Evolutionary conservation across 2,329 filamentous ascomycete genomes (phyloP).

Genomic region (Colletotrichum paranaense): DNA sequence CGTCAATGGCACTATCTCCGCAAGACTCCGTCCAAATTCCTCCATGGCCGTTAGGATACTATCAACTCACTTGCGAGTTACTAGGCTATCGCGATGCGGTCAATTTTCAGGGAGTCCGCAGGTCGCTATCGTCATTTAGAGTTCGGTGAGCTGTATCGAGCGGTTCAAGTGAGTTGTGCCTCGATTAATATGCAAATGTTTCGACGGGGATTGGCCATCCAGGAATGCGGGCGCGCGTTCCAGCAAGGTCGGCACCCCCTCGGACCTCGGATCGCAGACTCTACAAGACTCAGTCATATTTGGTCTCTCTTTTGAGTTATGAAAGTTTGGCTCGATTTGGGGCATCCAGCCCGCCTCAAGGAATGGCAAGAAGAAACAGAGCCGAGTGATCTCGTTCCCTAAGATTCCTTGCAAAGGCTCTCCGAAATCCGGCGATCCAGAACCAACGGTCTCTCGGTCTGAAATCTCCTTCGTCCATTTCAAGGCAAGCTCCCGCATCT

Average conservation of each 20-base stretch:
- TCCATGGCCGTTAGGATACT: not conserved
- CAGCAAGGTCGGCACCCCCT: slow-evolving; percentile 2
- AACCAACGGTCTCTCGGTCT: not conserved
- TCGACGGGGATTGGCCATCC: slow-evolving; percentile 24
- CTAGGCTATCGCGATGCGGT: not conserved
- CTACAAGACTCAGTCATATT: not conserved
- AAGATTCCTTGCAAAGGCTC: not conserved
- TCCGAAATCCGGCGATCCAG: not conserved
- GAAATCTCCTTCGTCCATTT: not conserved
- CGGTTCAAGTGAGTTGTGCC: slow-evolving; percentile 15
- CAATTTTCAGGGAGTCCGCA: not conserved
- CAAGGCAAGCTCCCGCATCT: slow-evolving; percentile 21
- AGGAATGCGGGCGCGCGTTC: slow-evolving; percentile 13
- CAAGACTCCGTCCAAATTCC: slow-evolving; percentile 7
- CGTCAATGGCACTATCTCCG: not conserved
- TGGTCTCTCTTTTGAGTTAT: not conserved
- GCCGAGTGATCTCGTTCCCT: not conserved
- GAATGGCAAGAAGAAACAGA: not conserved
- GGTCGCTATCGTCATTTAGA: slow-evolving; percentile 2
- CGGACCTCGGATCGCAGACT: not conserved
- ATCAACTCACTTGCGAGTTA: not conserved
- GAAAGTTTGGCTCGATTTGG: not conserved
- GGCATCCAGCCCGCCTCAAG: not conserved
- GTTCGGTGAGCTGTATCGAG: slow-evolving; percentile 16
- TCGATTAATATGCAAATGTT: slow-evolving; percentile 19